phyloP scores from a whole-genome alignment of 192 early-diverging fungal species.

The Coemansia sp. region DNA sequence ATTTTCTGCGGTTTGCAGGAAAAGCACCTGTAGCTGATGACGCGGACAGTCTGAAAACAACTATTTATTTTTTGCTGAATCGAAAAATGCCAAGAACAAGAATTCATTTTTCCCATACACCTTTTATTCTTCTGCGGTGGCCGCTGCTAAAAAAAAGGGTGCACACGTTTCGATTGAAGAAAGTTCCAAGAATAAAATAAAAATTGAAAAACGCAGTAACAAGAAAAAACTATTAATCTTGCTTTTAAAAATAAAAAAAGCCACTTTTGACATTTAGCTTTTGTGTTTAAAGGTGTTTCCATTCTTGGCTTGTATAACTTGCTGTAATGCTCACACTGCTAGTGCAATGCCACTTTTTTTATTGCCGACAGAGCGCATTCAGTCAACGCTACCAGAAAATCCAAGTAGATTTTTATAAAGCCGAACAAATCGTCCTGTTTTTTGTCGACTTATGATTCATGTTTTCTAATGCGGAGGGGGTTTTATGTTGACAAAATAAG shows the following conservation, averaged over 20 bases:
- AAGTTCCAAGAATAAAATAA: not conserved
- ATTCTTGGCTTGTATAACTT: not conserved
- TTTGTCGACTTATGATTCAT: not conserved
- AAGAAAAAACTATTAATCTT: not conserved
- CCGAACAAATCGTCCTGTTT: not conserved
- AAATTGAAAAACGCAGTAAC: not conserved
- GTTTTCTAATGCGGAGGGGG: no score
- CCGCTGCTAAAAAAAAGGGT: not conserved
- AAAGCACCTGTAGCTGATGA: not conserved
- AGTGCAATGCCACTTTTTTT: no score
- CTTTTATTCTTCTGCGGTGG: not conserved
- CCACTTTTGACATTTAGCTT: not conserved
- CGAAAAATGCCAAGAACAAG: not conserved
- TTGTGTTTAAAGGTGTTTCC: not conserved
- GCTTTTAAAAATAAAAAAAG: not conserved
- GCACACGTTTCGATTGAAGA: not conserved
- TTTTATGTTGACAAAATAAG: no score
- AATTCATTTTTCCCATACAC: not conserved
- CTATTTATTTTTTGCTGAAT: not conserved
- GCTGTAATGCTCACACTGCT: no score
- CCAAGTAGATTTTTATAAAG: not conserved
- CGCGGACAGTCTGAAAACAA: not conserved
- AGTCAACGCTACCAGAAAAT: not conserved
- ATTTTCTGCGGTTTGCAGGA: not conserved
- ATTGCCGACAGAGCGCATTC: not conserved